These are phyloP conservation scores for Trichoderma sp. DNA, from an alignment of 2,329 filamentous ascomycete genomes.

Conservation along the genomic window DNA sequence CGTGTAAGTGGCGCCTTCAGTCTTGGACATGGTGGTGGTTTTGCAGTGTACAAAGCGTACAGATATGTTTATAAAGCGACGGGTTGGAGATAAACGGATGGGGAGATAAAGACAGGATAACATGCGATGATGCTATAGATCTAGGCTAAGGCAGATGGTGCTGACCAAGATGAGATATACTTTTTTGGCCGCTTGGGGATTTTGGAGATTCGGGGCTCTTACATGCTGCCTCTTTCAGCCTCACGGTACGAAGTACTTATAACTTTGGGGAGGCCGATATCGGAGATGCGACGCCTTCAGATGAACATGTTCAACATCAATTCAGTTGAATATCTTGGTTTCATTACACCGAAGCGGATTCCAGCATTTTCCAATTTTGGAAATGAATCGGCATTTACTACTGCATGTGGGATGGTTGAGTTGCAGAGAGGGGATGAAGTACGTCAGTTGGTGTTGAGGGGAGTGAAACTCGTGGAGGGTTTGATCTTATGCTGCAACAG, in stretches of 20 bases:
- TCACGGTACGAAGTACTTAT: neutral
- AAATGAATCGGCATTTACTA: neutral
- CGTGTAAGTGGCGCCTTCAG: conserved; percentile 33
- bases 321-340: neutral
- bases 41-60: neutral
- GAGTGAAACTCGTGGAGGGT: neutral
- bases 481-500: neutral
- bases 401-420: neutral
- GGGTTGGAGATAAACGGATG: neutral
- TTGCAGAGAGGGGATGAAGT: neutral
- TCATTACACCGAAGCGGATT: neutral
- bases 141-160: neutral
- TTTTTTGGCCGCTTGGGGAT: neutral
- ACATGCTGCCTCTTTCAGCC: neutral
- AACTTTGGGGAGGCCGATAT: conserved; percentile 7
- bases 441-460: neutral
- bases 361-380: neutral
- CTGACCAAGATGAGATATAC: conserved; percentile 5
- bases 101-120: neutral
- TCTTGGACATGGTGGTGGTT: conserved; percentile 2
- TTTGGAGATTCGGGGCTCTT: conserved; percentile 6
- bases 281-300: neutral
- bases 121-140: neutral
- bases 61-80: neutral
- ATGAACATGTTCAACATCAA: neutral